These are phyloP conservation scores for Xanthoconium stramineum DNA, from an alignment of 768 basidiomycete genomes.

Conservation along the genomic window DNA sequence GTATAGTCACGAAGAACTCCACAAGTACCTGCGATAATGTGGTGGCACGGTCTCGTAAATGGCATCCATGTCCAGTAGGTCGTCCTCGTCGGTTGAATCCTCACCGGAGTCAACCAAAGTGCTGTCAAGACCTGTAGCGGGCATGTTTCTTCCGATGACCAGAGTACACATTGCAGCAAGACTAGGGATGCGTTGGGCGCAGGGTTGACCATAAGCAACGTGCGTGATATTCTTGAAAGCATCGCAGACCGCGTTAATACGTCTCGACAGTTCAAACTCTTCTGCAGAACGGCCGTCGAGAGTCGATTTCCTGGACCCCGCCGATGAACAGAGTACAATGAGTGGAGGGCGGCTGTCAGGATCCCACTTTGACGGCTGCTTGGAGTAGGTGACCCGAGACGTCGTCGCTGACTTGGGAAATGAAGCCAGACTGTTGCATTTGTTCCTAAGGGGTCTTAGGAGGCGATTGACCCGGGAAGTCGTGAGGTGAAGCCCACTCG, in stretches of 20 bases:
- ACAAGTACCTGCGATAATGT: constrained; percentile 47
- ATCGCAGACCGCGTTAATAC: constrained; percentile 52
- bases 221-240: constrained; percentile 51
- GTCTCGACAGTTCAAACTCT: constrained; percentile 43
- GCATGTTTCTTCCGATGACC: constrained; percentile 46
- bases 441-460: constrained; percentile 46
- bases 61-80: constrained; percentile 30
- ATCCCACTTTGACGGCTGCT: constrained; percentile 19
- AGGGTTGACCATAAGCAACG: constrained; percentile 29
- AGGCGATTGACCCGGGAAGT: constrained; percentile 43
- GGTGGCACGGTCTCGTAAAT: constrained; percentile 53
- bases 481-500: constrained; percentile 31
- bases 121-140: constrained; percentile 17
- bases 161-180: constrained; percentile 47
- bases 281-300: constrained; percentile 34
- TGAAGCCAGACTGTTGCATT: constrained; percentile 39
- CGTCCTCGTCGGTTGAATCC: constrained; percentile 24
- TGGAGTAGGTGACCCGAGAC: constrained; percentile 15
- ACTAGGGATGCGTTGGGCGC: constrained; percentile 28
- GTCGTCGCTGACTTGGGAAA: constrained; percentile 18
- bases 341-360: constrained; percentile 31
- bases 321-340: constrained; percentile 36
- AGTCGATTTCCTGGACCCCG: constrained; percentile 33
- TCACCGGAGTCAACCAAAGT: constrained; percentile 19
- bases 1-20: constrained; percentile 3